Evolutionary conservation across 2,329 filamentous ascomycete species (phyloP).

Genomic region (Coniochaeta ligniaria): DNA sequence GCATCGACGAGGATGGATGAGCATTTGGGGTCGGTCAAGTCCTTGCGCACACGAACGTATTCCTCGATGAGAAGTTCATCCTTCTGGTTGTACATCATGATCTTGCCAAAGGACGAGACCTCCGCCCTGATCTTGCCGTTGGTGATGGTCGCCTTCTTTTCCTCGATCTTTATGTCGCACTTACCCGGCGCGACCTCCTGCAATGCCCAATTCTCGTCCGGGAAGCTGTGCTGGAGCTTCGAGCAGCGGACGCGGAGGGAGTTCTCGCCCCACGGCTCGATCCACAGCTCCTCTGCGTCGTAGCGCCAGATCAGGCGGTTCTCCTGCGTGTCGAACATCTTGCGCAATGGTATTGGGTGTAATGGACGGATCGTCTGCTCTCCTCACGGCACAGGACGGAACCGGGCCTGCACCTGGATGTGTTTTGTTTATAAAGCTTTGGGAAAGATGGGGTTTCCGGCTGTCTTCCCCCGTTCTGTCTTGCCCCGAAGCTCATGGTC

Average conservation of each 20-base stretch:
- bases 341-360: no score
- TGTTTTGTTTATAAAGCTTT: no score
- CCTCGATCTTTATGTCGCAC: constrained; percentile 21
- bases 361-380: no score
- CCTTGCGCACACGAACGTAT: constrained; percentile 40
- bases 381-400: no score
- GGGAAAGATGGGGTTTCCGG: no score
- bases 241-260: constrained; percentile 41
- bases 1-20: constrained; percentile 49
- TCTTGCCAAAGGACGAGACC: constrained; percentile 14
- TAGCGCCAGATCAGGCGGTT: constrained; percentile 11
- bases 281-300: constrained; percentile 12
- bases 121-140: constrained; percentile 41
- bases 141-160: constrained; percentile 28
- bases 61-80: constrained; percentile 42
- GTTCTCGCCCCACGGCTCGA: constrained; percentile 41
- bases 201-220: constrained; percentile 32
- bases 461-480: no score
- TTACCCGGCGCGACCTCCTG: constrained; percentile 20
- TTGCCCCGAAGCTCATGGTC: no score
- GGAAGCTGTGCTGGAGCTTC: constrained; percentile 23
- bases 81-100: neutral
- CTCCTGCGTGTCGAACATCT: constrained; percentile 9
- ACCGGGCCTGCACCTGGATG: no score
- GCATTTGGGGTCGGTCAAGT: constrained; percentile 49